Base-by-base conservation (phyloP, 495 filamentous ascomycete species). In the Lasiosphaeris hirsuta region DNA sequence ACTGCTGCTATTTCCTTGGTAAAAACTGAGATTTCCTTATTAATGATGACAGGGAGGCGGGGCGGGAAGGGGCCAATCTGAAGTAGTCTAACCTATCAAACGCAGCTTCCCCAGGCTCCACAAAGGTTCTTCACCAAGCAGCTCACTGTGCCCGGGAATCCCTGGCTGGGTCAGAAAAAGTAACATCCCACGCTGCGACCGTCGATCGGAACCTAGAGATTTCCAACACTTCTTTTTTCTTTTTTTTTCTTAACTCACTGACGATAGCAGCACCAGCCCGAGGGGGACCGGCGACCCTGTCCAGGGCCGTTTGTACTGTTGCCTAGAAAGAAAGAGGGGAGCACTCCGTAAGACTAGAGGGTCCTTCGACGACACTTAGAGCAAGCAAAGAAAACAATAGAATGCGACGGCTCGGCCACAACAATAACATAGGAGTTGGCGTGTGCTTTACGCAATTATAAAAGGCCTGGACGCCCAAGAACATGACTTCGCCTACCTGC, bases 111-210 rank as follows among this genome's bases (percentile, higher is more conserved):
- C 51, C 39, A 4, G n/a, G 43, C 53, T 34, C 41, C 53, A 55
- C 42, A 46, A 19, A 46, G 34, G n/a, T 30, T 33, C 15, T 11
- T 13, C 30, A 19, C 10, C 42, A 35, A 13, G 40, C 52, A 17
- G 45, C 23, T 38, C n/a, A 18, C 35, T 18, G 36, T 4, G 38
- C n/a, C 17, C 14, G 30, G 41, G 52, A 9, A 14, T 19, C 51
- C 51, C 37, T 19, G 33, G 2, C 38, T 14, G 14, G 19, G 9
- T 30, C 42, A 45, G 10, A 23, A 23, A 37, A 14, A 46, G 53
- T 10, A 47, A 46, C 53, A 55, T 55, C 53, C 53, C 53, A 46
- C 53, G 53, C 53, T 34, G 40, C 8, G 40, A 35, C 15, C 37
- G 53, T 55, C 43, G 42, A 46, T 55, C 53, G 34, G 18, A 14